Percentiles rank a stretch among this genome's conserved stretches.
Evolutionary conservation across 352 stramenopile species (phyloP).

Genomic region (Phytophthora sansomeana): DNA sequence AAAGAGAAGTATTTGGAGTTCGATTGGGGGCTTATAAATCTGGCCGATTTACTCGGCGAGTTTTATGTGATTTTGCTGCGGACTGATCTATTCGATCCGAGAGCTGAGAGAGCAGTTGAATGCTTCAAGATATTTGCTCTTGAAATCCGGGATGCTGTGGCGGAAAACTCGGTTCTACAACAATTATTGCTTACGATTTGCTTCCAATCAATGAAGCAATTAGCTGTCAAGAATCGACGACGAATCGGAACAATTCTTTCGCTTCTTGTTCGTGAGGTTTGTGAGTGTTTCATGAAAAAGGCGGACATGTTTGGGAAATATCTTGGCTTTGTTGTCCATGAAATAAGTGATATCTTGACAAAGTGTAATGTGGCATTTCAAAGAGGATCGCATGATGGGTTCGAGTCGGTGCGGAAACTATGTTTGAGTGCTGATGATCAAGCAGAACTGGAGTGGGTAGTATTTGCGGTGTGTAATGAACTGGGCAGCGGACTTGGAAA

Average conservation of each 20-base stretch:
- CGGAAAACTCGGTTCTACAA: slow-evolving; percentile 54
- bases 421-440: slow-evolving; percentile 62
- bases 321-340: slow-evolving; percentile 76
- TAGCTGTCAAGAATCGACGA: slow-evolving; percentile 41
- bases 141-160: slow-evolving; percentile 52
- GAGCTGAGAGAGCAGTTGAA: slow-evolving; percentile 62
- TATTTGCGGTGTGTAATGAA: slow-evolving; percentile 83
- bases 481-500: slow-evolving; percentile 75
- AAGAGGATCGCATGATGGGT: slow-evolving; percentile 1
- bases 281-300: slow-evolving; percentile 69
- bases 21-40: slow-evolving; percentile 68
- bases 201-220: slow-evolving; percentile 68
- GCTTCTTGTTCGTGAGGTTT: slow-evolving; percentile 65
- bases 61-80: slow-evolving; percentile 70
- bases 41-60: slow-evolving; percentile 63
- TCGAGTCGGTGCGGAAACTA: not conserved
- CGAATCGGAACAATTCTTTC: slow-evolving; percentile 48
- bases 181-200: slow-evolving; percentile 75
- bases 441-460: slow-evolving; percentile 77
- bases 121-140: slow-evolving; percentile 74
- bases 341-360: slow-evolving; percentile 74
- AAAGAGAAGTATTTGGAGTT: slow-evolving; percentile 77
- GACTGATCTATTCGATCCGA: slow-evolving; percentile 45
- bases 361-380: slow-evolving; percentile 16
- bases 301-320: slow-evolving; percentile 84